Evolutionary conservation across 768 basidiomycete genomes (phyloP), one percentile per base, ranked within the genome.

Genomic region (Trametes punicea): DNA sequence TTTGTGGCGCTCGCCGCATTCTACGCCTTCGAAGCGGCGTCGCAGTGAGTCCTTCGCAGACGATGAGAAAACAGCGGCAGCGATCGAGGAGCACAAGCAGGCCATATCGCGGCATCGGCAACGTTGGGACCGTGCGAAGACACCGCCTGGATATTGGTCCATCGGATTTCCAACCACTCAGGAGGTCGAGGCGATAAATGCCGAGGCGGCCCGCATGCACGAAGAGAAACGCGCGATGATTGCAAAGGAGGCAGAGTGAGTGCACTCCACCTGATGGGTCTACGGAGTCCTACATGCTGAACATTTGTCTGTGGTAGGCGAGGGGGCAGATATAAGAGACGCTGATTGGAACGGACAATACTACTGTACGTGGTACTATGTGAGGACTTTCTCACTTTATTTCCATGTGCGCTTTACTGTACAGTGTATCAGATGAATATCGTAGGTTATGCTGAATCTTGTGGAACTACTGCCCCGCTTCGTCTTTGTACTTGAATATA

Each of bases 141-240:
- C 91, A 1, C 94, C 94, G 10, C 92, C 91, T 0, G 84, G 83
- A 15, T 96, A 90, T 70, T 95, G 93, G 90, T 77, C 86, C 53
- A 93, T 95, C 55, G 92, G 88, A 1, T 95, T 98, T 67, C 94
- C 94, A 1, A 76, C 77, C 61, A 94, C 93, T 3, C 93, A 95
- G 69, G 83, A 91, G 65, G 85, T 83, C 15, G 78, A 75, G 42
- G 78, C 78, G 51, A 93, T 96, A 63, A 96, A 96, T 68, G 72
- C 74, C 56, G 73, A 73, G 55, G 94, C 93, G 8, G 78, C 76
- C 54, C 79, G 81, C 65, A 90, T 93, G 81, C 84, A 89, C 60
- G 71, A 71, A 62, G 75, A 77, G 68, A 92, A 92, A 73, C 75
- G 76, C 56, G 70, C 75, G 6, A 72, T 75, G 53, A 74, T 91